Percentiles rank a stretch among this genome's conserved stretches.
These are phyloP conservation scores for Phoenix roebelenii DNA, from an alignment of 176 grass and related monocot species.

Conservation along the genomic window DNA sequence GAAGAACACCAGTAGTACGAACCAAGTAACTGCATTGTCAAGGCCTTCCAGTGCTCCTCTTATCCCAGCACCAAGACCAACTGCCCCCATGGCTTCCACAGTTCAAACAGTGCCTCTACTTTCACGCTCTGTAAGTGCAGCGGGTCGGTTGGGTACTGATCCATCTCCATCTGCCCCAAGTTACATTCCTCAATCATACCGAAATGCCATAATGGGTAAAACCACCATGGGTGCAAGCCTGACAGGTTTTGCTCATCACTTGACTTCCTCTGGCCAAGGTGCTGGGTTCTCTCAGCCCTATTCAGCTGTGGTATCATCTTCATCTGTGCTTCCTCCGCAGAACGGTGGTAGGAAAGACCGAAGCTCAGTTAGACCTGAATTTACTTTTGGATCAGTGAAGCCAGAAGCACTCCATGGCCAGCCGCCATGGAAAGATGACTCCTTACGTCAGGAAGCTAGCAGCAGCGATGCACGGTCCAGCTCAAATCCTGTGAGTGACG, in stretches of 20 bases:
- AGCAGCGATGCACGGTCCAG: neutral
- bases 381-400: conserved; percentile 15
- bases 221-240: conserved; percentile 11
- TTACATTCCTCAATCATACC: conserved; percentile 54
- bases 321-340: conserved; percentile 10
- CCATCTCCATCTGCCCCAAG: conserved; percentile 25
- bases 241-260: conserved; percentile 30
- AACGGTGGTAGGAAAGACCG: conserved; percentile 3
- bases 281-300: conserved; percentile 14
- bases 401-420: conserved; percentile 4
- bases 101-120: conserved; percentile 38
- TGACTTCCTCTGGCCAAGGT: conserved; percentile 30
- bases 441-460: conserved; percentile 1
- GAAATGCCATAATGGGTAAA: conserved; percentile 57
- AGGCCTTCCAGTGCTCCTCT: conserved; percentile 70
- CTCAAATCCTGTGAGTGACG: neutral
- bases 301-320: conserved; percentile 27
- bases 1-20: conserved; percentile 21
- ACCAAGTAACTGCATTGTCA: conserved; percentile 25
- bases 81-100: conserved; percentile 22
- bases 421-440: conserved; percentile 4
- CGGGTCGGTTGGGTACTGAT: conserved; percentile 36
- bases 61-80: conserved; percentile 41
- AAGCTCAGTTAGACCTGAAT: conserved; percentile 4
- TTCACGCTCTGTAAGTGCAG: conserved; percentile 34